phyloP scores from a whole-genome alignment of 2,329 filamentous ascomycete genomes.

The Helotiales sp. region DNA sequence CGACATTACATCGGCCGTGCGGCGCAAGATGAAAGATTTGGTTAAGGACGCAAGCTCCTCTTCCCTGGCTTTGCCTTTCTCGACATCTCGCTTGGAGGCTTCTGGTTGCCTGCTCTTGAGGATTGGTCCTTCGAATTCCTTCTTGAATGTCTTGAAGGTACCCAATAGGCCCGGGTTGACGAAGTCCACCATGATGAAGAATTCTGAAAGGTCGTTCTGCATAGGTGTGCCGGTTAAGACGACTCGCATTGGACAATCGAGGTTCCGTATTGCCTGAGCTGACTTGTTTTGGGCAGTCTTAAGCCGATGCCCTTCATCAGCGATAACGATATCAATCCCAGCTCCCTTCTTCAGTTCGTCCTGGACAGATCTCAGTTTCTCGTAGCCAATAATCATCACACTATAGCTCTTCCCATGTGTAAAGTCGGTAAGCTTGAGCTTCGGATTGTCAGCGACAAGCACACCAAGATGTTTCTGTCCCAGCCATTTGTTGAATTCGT shows the following conservation, averaged over 20 bases:
- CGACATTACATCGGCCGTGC: conserved; percentile 90
- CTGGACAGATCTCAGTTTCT: conserved; percentile 65
- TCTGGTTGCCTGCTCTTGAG: conserved; percentile 60
- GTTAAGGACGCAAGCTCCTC: conserved; percentile 87
- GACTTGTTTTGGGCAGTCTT: conserved; percentile 95
- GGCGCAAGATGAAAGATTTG: conserved; percentile 83
- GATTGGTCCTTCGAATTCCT: conserved; percentile 90
- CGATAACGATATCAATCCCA: conserved; percentile 83
- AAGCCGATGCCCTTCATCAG: conserved; percentile 94
- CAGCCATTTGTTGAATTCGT: conserved; percentile 73
- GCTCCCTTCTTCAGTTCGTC: conserved; percentile 62
- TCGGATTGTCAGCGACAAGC: conserved; percentile 62
- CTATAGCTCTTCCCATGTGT: conserved; percentile 67
- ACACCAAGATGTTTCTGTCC: conserved; percentile 70
- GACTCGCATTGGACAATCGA: conserved; percentile 64
- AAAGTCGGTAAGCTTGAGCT: conserved; percentile 64
- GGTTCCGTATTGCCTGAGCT: conserved; percentile 83
- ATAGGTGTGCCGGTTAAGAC: conserved; percentile 75
- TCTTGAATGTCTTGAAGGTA: conserved; percentile 88
- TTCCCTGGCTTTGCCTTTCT: conserved; percentile 72
- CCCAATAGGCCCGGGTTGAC: conserved; percentile 90
- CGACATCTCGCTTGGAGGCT: conserved; percentile 66
- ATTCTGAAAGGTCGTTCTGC: conserved; percentile 91
- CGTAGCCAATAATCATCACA: conserved; percentile 74
- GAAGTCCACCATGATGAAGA: conserved; percentile 94